Conservation (phyloP, 768 basidiomycete species). For the Serendipita sp. region DNA sequence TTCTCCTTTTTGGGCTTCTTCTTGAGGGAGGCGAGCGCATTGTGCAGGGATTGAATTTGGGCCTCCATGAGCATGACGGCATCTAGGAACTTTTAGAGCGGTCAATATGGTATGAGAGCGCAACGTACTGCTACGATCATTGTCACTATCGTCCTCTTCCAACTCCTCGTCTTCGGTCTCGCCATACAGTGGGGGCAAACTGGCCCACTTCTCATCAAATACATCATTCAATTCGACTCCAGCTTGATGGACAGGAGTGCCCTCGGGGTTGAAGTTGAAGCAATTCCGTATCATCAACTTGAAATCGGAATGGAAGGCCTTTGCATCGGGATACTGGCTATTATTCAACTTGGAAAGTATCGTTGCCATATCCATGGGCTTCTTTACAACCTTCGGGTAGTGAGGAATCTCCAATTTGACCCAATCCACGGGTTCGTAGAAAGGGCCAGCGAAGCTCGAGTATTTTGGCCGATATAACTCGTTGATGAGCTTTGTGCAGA, state of each 20-base stretch:
- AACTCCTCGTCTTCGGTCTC: constrained; percentile 39
- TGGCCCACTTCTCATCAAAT: constrained; percentile 88
- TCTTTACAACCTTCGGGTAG: constrained; percentile 80
- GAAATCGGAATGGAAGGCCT: constrained; percentile 80
- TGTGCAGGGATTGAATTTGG: constrained; percentile 64
- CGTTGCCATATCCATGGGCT: constrained; percentile 88
- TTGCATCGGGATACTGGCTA: constrained; percentile 58
- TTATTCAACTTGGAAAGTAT: constrained; percentile 75
- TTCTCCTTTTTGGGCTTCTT: constrained; percentile 52
- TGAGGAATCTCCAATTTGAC: constrained; percentile 61
- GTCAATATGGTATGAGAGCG: constrained; percentile 4
- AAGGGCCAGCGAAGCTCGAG: constrained; percentile 55
- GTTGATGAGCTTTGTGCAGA: constrained; percentile 56
- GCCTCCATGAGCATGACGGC: constrained; percentile 63
- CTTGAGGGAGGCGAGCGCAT: constrained; percentile 50
- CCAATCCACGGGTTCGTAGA: constrained; percentile 89
- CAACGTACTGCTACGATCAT: constrained; percentile 24
- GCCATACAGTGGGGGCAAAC: constrained; percentile 46
- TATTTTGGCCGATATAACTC: constrained; percentile 73
- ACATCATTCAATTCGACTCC: constrained; percentile 71
- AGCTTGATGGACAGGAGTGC: constrained; percentile 72
- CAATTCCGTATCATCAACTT: constrained; percentile 93
- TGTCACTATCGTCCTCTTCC: constrained; percentile 47
- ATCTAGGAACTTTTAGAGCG: constrained; percentile 27
- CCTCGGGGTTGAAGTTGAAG: constrained; percentile 77